A percentile compares a stretch with the other conserved stretches of the same genome.
These are phyloP conservation scores for Pholiota microspora DNA, from an alignment of 768 basidiomycete species.

Conservation along the genomic window DNA sequence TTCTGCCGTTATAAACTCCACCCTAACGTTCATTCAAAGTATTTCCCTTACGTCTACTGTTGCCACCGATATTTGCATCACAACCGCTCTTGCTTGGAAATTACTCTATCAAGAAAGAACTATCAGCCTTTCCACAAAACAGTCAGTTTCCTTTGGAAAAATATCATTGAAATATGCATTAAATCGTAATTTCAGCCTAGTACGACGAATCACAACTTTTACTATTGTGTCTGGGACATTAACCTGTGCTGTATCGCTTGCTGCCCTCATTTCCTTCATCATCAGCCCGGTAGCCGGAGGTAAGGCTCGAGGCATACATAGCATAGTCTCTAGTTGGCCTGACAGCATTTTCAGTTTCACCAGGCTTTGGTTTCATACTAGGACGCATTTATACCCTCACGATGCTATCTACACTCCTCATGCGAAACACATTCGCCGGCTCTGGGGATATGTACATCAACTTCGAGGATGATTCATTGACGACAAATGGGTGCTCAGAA, in stretches of 20 bases:
- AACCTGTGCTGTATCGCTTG: background rate
- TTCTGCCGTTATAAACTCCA: no score
- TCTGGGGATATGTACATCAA: no score
- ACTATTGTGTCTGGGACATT: background rate
- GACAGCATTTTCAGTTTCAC: background rate
- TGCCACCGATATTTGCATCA: background rate
- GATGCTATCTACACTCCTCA: background rate
- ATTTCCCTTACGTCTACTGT: background rate
- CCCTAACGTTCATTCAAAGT: background rate
- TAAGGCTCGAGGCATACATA: background rate
- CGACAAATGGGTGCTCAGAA: no score
- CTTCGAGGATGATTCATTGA: no score
- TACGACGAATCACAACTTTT: background rate
- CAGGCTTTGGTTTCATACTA: background rate
- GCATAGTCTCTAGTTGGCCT: no score
- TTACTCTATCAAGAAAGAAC: background rate
- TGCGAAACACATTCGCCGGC: background rate
- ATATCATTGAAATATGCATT: background rate
- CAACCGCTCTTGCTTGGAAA: background rate
- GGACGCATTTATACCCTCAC: slow-evolving; percentile 1
- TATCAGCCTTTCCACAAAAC: background rate
- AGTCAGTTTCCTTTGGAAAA: background rate
- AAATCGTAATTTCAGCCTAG: background rate
- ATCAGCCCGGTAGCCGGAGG: background rate
- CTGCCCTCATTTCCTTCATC: background rate